phyloP scores from a whole-genome alignment of 2,329 filamentous ascomycete species.

The Ambrosiella xylebori region DNA sequence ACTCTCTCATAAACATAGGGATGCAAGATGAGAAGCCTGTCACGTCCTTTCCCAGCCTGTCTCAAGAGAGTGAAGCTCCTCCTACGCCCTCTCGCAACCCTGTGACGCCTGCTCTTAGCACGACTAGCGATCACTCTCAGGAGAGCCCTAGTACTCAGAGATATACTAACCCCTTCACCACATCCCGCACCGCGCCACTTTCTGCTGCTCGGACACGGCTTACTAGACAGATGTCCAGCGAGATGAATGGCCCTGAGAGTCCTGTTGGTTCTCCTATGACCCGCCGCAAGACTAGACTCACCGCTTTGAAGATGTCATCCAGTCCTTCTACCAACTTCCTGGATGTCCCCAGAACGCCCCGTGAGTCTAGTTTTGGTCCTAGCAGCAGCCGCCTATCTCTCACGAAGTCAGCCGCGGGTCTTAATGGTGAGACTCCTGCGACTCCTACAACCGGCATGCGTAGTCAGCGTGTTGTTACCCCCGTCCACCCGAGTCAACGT shows the following conservation, averaged over 20 bases:
- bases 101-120: constrained; percentile 26
- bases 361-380: constrained; percentile 53
- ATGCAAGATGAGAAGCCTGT: constrained; percentile 1
- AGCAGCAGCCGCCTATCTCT: constrained; percentile 76
- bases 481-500: constrained; percentile 47
- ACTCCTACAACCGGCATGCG: constrained; percentile 53
- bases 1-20: constrained; percentile 13
- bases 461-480: constrained; percentile 37
- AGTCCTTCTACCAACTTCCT: constrained; percentile 7
- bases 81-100: constrained; percentile 77
- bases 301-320: constrained; percentile 8
- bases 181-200: constrained; percentile 18
- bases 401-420: constrained; percentile 34
- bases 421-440: constrained; percentile 35
- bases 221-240: constrained; percentile 20
- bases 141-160: constrained; percentile 33
- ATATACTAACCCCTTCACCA: constrained; percentile 26
- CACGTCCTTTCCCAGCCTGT: background rate
- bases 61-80: constrained; percentile 46
- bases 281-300: constrained; percentile 8
- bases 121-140: constrained; percentile 23
- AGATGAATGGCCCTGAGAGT: background rate
- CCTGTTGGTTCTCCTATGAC: constrained; percentile 5
- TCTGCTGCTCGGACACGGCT: constrained; percentile 21
- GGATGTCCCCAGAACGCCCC: constrained; percentile 54